Base-by-base conservation (phyloP, 805 yeast genomes). In the Wickerhamomyces queroliae region DNA sequence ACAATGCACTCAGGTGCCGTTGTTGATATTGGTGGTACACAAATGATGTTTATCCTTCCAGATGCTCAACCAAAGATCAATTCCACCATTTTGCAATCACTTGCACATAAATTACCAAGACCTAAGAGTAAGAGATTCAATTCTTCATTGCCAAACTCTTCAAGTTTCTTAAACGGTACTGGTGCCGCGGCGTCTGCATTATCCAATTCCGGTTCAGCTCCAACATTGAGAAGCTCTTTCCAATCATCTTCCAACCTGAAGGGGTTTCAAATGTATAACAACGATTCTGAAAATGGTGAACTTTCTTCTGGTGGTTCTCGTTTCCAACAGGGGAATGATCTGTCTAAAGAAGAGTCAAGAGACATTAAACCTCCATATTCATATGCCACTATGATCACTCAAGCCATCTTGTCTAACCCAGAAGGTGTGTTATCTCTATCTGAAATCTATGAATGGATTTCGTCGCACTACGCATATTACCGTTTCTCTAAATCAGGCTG, bases 1-100 rank as follows among this genome's bases (percentile, higher is more conserved):
- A 72, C 80, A 11, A 70, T 93, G 40, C 72, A 74, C 38, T 82
- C 95, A 2, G 99, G 99, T n/a, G 85, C 91, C 31, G 78, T 93
- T 15, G 63, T 93, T 41, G 99, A 93, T 53, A 80, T 93, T 34
- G 98, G 98, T 15, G 97, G 97, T 6, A 89, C 96, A 10, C 98
- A 93, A 63, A 93, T 93, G 98, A 91, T 93, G 95, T 93, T 93
- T 58, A 93, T 93, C 28, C 68, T 93, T 48, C 99, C 99, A 2
- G 97, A 90, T 58, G 79, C 86, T 5, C 77, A 78, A 11, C 96
- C 96, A 3, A 65, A 63, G 25, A 70, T 90, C 7, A 74, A 84
- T 5, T 58, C 53, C 17, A 42, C 45, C 30, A 53, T 66, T 3
- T 42, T 70, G 30, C 61, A 59, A 17, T 45, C 56, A 23, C 46